Base-by-base conservation (phyloP, 1,139 yeast species). In the Saccharomyces hybrid region DNA sequence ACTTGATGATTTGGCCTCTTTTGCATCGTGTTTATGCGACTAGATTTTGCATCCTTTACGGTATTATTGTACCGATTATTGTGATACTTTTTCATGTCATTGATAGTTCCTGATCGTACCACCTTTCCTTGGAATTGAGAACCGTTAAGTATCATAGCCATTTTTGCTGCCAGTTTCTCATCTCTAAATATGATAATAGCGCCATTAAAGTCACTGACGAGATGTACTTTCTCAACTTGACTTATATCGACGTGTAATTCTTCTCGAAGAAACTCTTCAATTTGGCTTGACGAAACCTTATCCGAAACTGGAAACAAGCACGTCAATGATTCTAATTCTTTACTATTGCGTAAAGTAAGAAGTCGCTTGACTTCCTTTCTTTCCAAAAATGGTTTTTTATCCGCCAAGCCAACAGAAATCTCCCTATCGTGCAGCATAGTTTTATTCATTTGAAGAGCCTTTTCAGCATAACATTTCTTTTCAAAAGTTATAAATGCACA, bases 401-500 rank as follows among this genome's bases (percentile, higher is more conserved):
- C 72, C 0, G 81, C 77, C 9, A 74, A 63, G 2, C 73, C 69
- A 0, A 83, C 82, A 26, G 71, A 72, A 6, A 84, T 70, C 1
- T 64, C 65, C 48, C 84, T 68, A 1, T 76, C 80, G 48, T 73
- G 73, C 6, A 83, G 53, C 0, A 62, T 62, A 0, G 66, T 58
- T 1, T 74, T 74, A 58, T 80, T 73, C 50, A 74, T 56, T 6
- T 67, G 61, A 16, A 80, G 56, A 0, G 86, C 79, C 8, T 71
- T 69, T 0, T 66, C 61, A 0, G 81, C 80, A 1, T 77, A 76
- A 0, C 70, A 72, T 8, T 68, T 63, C 0, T 71, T 65, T 11
- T 62, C 57, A 60, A 79, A 84, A 0, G 78, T 71, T 0, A 84
- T 68, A 60, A 84, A 83, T 0, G 84, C 90, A 64, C 76, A 79